Evolutionary conservation across 2,329 filamentous ascomycete genomes (phyloP).

Genomic region (Trematosphaeria pertusa): DNA sequence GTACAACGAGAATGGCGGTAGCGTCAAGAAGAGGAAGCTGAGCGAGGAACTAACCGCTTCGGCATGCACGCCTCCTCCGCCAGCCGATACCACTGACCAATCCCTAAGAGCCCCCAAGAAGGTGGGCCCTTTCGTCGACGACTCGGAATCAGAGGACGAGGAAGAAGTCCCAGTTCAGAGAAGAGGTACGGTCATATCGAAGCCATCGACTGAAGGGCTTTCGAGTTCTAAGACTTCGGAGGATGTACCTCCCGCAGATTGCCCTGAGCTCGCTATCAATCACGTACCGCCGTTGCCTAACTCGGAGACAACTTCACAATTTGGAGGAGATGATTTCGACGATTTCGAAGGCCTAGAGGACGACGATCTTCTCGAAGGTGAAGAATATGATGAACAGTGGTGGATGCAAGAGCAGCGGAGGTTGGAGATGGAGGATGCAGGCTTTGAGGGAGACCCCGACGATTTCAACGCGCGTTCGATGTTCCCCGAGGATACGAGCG

Average conservation of each 20-base stretch:
- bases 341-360: slow-evolving; percentile 67
- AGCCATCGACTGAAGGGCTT: slow-evolving; percentile 14
- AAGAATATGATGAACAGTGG: slow-evolving; percentile 60
- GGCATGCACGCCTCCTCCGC: slow-evolving; percentile 37
- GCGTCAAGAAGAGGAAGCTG: slow-evolving; percentile 52
- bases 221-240: slow-evolving; percentile 31
- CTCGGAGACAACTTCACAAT: slow-evolving; percentile 57
- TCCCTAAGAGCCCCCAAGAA: slow-evolving; percentile 36
- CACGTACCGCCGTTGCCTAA: slow-evolving; percentile 42
- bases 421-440: slow-evolving; percentile 59
- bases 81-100: slow-evolving; percentile 15
- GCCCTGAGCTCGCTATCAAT: slow-evolving; percentile 5
- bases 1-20: slow-evolving; percentile 53
- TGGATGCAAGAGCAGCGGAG: slow-evolving; percentile 76
- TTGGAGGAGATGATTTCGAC: slow-evolving; percentile 57
- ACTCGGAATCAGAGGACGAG: slow-evolving; percentile 68
- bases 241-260: slow-evolving; percentile 18
- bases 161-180: slow-evolving; percentile 14
- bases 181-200: slow-evolving; percentile 30
- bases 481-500: slow-evolving; percentile 37
- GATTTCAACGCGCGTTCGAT: slow-evolving; percentile 58
- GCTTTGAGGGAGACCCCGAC: slow-evolving; percentile 50
- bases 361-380: slow-evolving; percentile 63
- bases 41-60: slow-evolving; percentile 51
- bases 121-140: slow-evolving; percentile 72